Evolutionary conservation across 305 asterid genomes (phyloP), one percentile per base, ranked within the genome.

Genomic region (Rubia tinctorum): DNA sequence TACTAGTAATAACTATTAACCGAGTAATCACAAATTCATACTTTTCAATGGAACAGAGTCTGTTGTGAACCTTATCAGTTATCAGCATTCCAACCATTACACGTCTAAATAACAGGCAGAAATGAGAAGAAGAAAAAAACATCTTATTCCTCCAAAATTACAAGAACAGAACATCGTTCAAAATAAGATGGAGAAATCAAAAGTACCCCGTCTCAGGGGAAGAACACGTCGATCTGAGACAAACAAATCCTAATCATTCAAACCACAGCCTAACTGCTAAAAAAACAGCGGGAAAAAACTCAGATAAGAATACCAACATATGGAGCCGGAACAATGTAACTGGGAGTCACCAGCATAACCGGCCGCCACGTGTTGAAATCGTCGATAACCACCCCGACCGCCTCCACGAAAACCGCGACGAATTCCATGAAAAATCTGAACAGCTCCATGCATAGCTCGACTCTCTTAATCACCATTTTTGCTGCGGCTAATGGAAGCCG

Each of bases 381-480:
- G 14, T 8, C 2, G 51, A 74, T 30, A 39, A 65, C 69, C 0
- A 56, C 22, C 0, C 75, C 86, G 68, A 88, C 81, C 8, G 94
- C 88, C 47, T 82, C 89, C 0, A 84, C 76, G 60, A 89, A 76
- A 23, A 71, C 83, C 53, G 85, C 14, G 66, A 77, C 75, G 9
- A 88, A 81, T 69, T 86, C 84, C 3, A 88, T 10, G 2, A 78
- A 80, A 37, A 87, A 22, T 73, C 84, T 86, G 84, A 87, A 61
- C 40, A 87, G 1, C 27, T 80, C 84, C 0, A 86, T 30, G 80
- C 89, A 87, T 23, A 84, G 78, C 79, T 81, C 91, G 64, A 91
- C 60, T 80, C 75, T 88, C 80, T 77, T 85, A 67, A 85, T 65
- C 67, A 86, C 82, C 96, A 91, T 89, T 49, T 8, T 42, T 73